Evolutionary conservation across 2,329 filamentous ascomycete genomes (phyloP), one percentile per base, ranked within the genome.

Genomic region (Rugonectria rugulosa): DNA sequence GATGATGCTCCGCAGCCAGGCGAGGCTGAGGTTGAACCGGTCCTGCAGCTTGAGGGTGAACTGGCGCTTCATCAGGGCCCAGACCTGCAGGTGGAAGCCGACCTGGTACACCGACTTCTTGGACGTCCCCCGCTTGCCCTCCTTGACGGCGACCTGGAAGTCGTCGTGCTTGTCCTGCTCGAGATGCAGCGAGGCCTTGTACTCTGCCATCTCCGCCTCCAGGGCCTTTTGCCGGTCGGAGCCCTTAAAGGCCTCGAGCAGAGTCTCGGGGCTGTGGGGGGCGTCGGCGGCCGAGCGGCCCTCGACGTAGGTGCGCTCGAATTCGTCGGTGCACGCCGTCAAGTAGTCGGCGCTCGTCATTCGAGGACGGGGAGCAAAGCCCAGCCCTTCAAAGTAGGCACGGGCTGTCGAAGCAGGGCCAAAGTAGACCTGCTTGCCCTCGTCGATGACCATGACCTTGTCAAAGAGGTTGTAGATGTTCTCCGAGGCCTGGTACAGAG

Each of bases 11-110:
- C 83, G 78, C 34, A 82, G 61, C 90, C 90, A 95, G 2, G 88
- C 88, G 24, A 95, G 84, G 12, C 80, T 77, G 6, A 96, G 79
- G n/a, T 87, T 86, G 68, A 93, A 89, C 54, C 88, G 88, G 71
- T 96, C 91, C 72, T 96, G 91, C 78, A 91, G 88, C 77, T 95
- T 95, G 66, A 96, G 87, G 46, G 89, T 79, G 71, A 92, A 95
- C 71, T 96, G 91, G 5, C 92, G 86, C 72, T 91, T 88, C 82
- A 93, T 90, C 59, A 95, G 75, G 1, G 90, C 89, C 88, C 88
- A 93, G 19, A 95, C 81, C 70, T 96, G 92, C 2, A 91, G 78
- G 61, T 92, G 86, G 74, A 95, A 95, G 0, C 91, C 91, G 49
- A 93, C 88, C 1, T 87, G 88, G 75, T 96, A 96, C 27, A 94